These are phyloP conservation scores for Cyanodermella asteris DNA, from an alignment of 2,329 filamentous ascomycete species.

Conservation along the genomic window DNA sequence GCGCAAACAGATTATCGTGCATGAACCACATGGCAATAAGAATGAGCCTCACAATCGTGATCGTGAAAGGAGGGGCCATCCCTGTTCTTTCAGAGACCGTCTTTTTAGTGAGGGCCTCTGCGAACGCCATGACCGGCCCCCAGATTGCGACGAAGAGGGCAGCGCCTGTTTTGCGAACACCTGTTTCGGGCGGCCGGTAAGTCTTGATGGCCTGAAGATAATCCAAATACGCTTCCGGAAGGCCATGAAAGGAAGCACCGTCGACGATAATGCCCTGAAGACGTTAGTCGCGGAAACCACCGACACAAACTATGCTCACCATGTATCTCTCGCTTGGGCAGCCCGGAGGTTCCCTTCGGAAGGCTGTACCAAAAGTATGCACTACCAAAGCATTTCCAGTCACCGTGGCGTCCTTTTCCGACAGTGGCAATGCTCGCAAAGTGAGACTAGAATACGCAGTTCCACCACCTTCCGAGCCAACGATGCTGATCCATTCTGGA, in stretches of 20 bases:
- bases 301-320: background rate
- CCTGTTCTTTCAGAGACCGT: conserved; percentile 1
- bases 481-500: conserved; percentile 6
- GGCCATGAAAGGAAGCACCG: background rate
- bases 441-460: conserved; percentile 6
- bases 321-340: background rate
- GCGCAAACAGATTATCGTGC: conserved; percentile 1
- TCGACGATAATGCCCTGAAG: background rate
- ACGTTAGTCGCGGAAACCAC: background rate
- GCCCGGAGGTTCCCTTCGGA: background rate
- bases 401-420: background rate
- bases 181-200: conserved; percentile 1
- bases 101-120: conserved; percentile 1
- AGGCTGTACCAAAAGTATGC: background rate
- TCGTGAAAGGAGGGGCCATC: conserved; percentile 1
- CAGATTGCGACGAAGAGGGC: conserved; percentile 2
- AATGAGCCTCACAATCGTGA: conserved; percentile 1
- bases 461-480: conserved; percentile 10
- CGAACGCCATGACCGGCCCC: conserved; percentile 1
- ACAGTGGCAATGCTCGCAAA: conserved; percentile 1
- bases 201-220: conserved; percentile 1
- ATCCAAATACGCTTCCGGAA: conserved; percentile 1
- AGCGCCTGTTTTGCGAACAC: conserved; percentile 1
- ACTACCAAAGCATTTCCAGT: background rate
- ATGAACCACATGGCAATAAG: conserved; percentile 3